phyloP scores from a whole-genome alignment of 169 alveolate species.

The Eimeria nieschulzi region DNA sequence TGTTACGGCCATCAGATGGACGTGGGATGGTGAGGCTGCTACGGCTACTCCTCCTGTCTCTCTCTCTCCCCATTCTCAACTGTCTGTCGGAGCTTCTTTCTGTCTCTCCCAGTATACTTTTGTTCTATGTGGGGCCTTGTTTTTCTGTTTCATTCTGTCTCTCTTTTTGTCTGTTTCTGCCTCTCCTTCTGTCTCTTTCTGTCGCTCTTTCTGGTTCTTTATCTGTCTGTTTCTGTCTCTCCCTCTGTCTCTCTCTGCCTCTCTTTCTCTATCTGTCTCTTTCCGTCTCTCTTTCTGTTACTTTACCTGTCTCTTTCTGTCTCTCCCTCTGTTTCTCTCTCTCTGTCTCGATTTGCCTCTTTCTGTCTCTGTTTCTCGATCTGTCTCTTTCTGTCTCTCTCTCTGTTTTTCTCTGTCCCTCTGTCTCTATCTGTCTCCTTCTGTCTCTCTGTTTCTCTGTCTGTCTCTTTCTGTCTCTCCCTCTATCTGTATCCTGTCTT shows the following conservation, averaged over 20 bases:
- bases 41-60: constrained; percentile 11
- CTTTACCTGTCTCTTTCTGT: not conserved
- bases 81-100: not conserved
- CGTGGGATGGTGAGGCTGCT: constrained; percentile 35
- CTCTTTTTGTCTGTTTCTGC: not conserved
- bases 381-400: not conserved
- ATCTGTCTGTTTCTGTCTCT: not conserved
- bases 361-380: not conserved
- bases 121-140: not conserved
- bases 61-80: not conserved
- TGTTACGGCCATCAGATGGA: constrained; percentile 52
- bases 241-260: not conserved
- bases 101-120: not conserved
- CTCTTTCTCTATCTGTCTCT: not conserved
- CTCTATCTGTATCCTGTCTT: not conserved
- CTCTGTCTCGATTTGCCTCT: not conserved
- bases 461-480: not conserved
- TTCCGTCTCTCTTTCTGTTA: not conserved
- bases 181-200: not conserved
- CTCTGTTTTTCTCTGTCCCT: not conserved
- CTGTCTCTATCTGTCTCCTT: too few relatives aligned
- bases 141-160: not conserved
- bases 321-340: not conserved
- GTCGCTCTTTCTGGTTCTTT: not conserved
- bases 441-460: not conserved